phyloP scores from a whole-genome alignment of 2,329 filamentous ascomycete genomes.

The Arthrobotrys musiformis region DNA sequence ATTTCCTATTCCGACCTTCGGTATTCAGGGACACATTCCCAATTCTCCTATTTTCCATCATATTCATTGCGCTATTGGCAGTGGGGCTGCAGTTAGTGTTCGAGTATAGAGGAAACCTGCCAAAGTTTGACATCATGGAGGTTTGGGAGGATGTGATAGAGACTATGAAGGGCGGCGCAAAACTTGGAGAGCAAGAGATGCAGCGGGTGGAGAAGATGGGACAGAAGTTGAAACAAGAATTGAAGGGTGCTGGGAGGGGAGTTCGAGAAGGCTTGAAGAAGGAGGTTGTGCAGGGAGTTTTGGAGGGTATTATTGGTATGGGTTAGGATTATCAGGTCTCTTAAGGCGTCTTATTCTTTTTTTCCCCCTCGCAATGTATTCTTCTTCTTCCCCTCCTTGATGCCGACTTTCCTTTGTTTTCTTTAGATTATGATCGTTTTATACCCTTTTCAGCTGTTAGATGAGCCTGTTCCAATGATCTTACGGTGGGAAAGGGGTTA shows the following conservation, averaged over 20 bases:
- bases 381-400: not conserved
- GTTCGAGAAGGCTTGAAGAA: conserved; percentile 48
- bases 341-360: not conserved
- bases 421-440: conserved; percentile 6
- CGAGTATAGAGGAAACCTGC: conserved; percentile 49
- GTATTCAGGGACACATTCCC: conserved; percentile 44
- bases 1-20: conserved; percentile 35
- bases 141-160: conserved; percentile 52
- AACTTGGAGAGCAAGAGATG: conserved; percentile 47
- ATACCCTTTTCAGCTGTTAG: not conserved
- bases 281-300: conserved; percentile 49
- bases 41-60: conserved; percentile 41
- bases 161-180: conserved; percentile 44
- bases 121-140: conserved; percentile 53
- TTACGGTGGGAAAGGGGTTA: conserved; percentile 7
- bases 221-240: conserved; percentile 40
- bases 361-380: not conserved
- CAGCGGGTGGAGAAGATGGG: conserved; percentile 48
- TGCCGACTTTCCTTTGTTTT: not conserved
- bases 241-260: conserved; percentile 47
- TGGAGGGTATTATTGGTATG: conserved; percentile 54
- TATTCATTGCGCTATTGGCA: conserved; percentile 49
- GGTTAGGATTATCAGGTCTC: conserved; percentile 14
- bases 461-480: conserved; percentile 5
- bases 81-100: conserved; percentile 50